Evolutionary conservation across 2,329 filamentous ascomycete species (phyloP).

Genomic region (Penicillium sclerotiorum): DNA sequence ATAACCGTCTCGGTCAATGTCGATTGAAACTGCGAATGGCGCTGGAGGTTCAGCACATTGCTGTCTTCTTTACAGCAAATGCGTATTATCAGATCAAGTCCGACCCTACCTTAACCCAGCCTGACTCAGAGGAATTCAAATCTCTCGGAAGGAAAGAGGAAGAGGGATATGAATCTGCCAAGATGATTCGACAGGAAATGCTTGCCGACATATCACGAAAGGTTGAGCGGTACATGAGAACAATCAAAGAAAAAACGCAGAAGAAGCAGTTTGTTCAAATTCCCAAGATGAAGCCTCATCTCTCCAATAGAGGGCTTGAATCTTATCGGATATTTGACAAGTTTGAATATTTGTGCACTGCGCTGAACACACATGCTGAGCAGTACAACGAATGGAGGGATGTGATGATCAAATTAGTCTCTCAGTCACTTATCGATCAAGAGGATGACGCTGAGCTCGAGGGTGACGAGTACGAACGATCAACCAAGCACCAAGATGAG

Average conservation of each 20-base stretch:
- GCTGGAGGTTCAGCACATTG: conserved; percentile 79
- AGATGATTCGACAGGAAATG: conserved; percentile 75
- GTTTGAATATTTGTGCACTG: conserved; percentile 65
- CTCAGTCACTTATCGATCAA: conserved; percentile 78
- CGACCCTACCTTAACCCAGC: conserved; percentile 63
- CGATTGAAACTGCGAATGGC: conserved; percentile 70
- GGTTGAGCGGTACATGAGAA: conserved; percentile 66
- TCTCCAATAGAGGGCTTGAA: conserved; percentile 70
- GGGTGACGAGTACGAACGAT: conserved; percentile 87
- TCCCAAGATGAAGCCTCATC: conserved; percentile 59
- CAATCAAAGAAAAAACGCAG: conserved; percentile 57
- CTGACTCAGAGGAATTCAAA: conserved; percentile 68
- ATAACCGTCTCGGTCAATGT: conserved; percentile 57
- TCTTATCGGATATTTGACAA: conserved; percentile 66
- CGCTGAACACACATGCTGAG: conserved; percentile 72
- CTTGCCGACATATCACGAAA: conserved; percentile 62
- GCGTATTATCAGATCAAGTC: conserved; percentile 81
- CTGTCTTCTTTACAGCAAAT: conserved; percentile 82
- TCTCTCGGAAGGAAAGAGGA: conserved; percentile 70
- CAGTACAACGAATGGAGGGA: conserved; percentile 75
- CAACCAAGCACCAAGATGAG: conserved; percentile 84
- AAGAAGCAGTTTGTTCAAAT: conserved; percentile 64
- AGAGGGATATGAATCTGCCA: conserved; percentile 75
- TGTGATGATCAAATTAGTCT: conserved; percentile 69
- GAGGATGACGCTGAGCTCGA: conserved; percentile 74